Conservation (phyloP, 495 filamentous ascomycete species). For the Penicillium lividum region DNA sequence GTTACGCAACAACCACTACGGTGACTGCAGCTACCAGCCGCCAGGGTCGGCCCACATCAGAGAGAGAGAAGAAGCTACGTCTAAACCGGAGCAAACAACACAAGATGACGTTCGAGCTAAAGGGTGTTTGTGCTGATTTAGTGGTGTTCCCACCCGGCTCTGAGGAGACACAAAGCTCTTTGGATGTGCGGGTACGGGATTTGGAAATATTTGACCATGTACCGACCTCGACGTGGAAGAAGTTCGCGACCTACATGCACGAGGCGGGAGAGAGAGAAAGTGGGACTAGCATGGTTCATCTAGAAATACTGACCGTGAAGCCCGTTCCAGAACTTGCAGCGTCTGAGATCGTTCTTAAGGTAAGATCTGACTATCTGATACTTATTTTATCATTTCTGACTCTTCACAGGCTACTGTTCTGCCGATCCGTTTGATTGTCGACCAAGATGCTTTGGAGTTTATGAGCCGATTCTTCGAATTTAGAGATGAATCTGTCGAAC, state of each 20-base stretch:
- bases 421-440: constrained; percentile 89
- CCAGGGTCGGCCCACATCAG: constrained; percentile 45
- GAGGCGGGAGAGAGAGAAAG: constrained; percentile 84
- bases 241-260: constrained; percentile 91
- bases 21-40: constrained; percentile 60
- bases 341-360: constrained; percentile 85
- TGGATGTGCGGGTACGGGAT: constrained; percentile 79
- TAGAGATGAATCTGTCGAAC: constrained; percentile 70
- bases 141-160: constrained; percentile 76
- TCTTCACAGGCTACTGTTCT: constrained; percentile 66
- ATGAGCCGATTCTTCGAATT: constrained; percentile 97
- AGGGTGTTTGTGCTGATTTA: constrained; percentile 80
- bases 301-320: constrained; percentile 84
- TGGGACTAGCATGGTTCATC: constrained; percentile 82
- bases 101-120: constrained; percentile 94
- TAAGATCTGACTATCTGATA: constrained; percentile 25
- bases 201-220: constrained; percentile 93
- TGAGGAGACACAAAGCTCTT: constrained; percentile 79
- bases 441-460: constrained; percentile 98
- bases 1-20: constrained; percentile 71
- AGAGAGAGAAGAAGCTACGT: constrained; percentile 61
- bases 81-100: constrained; percentile 84
- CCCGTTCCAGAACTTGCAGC: constrained; percentile 82
- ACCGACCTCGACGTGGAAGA: constrained; percentile 96
- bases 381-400: constrained; percentile 3